Evolutionary conservation across 2,329 filamentous ascomycete species (phyloP), one percentile per base, ranked within the genome.

Genomic region (Colletotrichum sojae): DNA sequence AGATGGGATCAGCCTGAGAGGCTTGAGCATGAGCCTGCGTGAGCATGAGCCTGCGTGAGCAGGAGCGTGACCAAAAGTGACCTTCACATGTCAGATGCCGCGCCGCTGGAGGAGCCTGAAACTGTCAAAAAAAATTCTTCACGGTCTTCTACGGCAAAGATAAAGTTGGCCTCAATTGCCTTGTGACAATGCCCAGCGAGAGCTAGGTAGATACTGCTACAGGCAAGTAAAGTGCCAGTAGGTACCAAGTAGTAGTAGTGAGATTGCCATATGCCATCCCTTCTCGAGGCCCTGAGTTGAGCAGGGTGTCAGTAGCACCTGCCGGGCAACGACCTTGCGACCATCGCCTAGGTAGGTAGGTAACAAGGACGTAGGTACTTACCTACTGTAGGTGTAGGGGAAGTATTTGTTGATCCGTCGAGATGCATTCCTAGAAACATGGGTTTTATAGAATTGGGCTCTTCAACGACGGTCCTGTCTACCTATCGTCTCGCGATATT

Each of bases 61-160:
- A 25, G 13, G 52, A 56, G 36, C 36, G 18, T 46, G 51, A 63
- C 55, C 31, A 36, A 12, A 22, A 52, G 52, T 25, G 45, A 9
- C 56, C 36, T 69, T 69, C 67, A 69, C 67, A 69, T 69, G 67
- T 67, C 67, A 69, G 15, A 69, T 45, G 18, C 31, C 25, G 25
- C 20, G 12, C 46, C 39, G 27, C 31, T 51, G 46, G 46, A 59
- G 51, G 20, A 40, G 55, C 45, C 67, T 69, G 67, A 69, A 69
- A 69, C 62, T 56, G 62, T 31, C 52, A 66, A 57, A 43, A 59
- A 61, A 59, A 61, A 57, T 12, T 61, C 40, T 61, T 66, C 61
- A 45, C 15, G 51, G 51, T 16, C 66, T 56, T 66, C 43, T 20
- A 58, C 55, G 43, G 25, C 60, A 63, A 55, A 55, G 9, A 16